Evolutionary conservation across 2,329 filamentous ascomycete genomes (phyloP).

Genomic region (Mycogone perniciosa): DNA sequence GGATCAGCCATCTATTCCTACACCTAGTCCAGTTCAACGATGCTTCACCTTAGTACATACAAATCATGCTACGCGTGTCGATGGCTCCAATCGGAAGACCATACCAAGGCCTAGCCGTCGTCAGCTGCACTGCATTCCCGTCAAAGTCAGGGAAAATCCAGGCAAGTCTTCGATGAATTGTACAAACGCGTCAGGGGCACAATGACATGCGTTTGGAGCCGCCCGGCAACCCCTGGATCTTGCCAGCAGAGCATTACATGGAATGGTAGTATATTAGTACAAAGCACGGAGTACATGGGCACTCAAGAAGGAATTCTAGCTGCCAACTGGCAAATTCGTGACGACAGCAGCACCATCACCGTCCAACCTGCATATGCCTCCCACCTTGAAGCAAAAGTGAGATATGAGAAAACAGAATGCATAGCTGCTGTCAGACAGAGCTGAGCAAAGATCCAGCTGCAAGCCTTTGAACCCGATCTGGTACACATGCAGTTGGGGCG

Average conservation of each 20-base stretch:
- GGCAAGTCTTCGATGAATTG: background rate
- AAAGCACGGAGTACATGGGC: background rate
- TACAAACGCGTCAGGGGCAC: background rate
- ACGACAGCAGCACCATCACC: background rate
- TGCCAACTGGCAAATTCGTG: constrained; percentile 8
- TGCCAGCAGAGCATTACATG: constrained; percentile 4
- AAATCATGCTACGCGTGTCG: constrained; percentile 7
- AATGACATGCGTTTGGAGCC: background rate
- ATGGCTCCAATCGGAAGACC: constrained; percentile 1
- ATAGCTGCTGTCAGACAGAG: too few species aligned
- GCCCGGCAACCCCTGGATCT: background rate
- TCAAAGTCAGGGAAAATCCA: too few species aligned
- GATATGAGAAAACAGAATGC: background rate
- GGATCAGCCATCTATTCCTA: background rate
- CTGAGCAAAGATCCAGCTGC: too few species aligned
- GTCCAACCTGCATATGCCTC: background rate
- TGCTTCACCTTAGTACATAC: background rate
- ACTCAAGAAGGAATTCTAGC: background rate
- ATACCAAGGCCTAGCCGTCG: background rate
- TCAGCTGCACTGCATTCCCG: constrained; percentile 1
- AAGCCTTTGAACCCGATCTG: too few species aligned
- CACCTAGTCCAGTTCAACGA: too few species aligned
- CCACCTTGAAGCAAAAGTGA: background rate
- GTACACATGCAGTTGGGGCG: too few species aligned
- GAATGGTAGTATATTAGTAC: background rate